Percentiles rank a stretch among this genome's conserved stretches.
phyloP scores from a whole-genome alignment of 768 basidiomycete genomes.

The Leccinum fibrillosum region DNA sequence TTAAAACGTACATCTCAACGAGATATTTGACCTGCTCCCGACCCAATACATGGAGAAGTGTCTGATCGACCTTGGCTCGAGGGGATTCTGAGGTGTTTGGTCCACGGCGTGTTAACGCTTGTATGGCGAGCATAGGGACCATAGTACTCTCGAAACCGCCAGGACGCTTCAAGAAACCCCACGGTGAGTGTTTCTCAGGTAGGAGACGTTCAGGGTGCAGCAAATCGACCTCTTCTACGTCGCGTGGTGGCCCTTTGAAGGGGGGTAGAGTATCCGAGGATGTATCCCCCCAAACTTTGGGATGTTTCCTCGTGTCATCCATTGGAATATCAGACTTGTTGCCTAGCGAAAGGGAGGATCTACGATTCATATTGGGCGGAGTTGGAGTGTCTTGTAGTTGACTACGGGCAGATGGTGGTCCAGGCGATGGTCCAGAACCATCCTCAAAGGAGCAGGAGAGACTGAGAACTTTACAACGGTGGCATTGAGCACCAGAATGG shows the following conservation, averaged over 20 bases:
- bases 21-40: slow-evolving; percentile 35
- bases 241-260: slow-evolving; percentile 16
- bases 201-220: slow-evolving; percentile 36
- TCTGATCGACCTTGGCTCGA: slow-evolving; percentile 22
- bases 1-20: slow-evolving; percentile 35
- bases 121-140: slow-evolving; percentile 45
- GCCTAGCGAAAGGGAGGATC: slow-evolving; percentile 18
- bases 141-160: slow-evolving; percentile 42
- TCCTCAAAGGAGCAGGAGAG: slow-evolving; percentile 47
- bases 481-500: slow-evolving; percentile 38
- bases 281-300: slow-evolving; percentile 22
- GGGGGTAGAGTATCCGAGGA: slow-evolving; percentile 12
- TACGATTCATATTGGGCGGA: slow-evolving; percentile 22
- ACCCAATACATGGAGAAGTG: slow-evolving; percentile 33
- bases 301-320: slow-evolving; percentile 22
- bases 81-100: slow-evolving; percentile 21
- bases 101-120: slow-evolving; percentile 35
- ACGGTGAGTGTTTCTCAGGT: slow-evolving; percentile 33
- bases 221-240: slow-evolving; percentile 29
- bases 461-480: slow-evolving; percentile 48
- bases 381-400: slow-evolving; percentile 20
- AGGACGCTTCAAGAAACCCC: slow-evolving; percentile 39
- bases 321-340: slow-evolving; percentile 19
- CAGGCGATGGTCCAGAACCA: slow-evolving; percentile 13
- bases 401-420: slow-evolving; percentile 14